Evolutionary conservation across 129 eudicot species (phyloP).

Genomic region (Artemisia annua): DNA sequence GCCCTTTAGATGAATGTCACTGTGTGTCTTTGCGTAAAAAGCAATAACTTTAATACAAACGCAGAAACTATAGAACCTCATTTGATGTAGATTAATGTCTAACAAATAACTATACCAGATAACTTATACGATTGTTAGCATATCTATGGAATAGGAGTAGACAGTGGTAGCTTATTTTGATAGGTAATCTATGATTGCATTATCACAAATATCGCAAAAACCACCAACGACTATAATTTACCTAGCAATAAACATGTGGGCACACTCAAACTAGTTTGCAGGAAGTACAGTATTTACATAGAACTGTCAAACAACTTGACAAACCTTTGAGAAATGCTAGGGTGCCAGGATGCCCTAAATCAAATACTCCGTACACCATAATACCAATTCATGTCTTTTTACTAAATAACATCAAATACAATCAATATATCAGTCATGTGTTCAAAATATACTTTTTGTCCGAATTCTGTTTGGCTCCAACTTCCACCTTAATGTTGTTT

Average conservation of each 20-base stretch:
- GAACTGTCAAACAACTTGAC: background rate
- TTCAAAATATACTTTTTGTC: background rate
- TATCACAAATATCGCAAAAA: no score
- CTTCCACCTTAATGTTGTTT: background rate
- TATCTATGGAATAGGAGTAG: no score
- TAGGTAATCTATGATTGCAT: no score
- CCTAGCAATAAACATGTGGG: background rate
- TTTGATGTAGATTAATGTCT: background rate
- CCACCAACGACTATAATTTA: no score
- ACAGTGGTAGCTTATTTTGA: background rate
- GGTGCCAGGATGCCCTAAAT: background rate
- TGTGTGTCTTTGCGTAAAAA: no score
- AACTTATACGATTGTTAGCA: background rate
- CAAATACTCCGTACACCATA: background rate
- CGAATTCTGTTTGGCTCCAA: background rate
- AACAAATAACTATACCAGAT: background rate
- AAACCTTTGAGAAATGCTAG: background rate
- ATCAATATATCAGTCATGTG: background rate
- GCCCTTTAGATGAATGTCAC: no score
- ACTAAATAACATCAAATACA: background rate
- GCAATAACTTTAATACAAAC: no score
- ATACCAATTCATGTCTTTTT: background rate
- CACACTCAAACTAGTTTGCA: slow-evolving; percentile 12
- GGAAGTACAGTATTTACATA: background rate
- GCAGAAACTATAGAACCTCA: no score